Evolutionary conservation across 805 yeast genomes (phyloP).

Genomic region (Wickerhamiella siamensis): DNA sequence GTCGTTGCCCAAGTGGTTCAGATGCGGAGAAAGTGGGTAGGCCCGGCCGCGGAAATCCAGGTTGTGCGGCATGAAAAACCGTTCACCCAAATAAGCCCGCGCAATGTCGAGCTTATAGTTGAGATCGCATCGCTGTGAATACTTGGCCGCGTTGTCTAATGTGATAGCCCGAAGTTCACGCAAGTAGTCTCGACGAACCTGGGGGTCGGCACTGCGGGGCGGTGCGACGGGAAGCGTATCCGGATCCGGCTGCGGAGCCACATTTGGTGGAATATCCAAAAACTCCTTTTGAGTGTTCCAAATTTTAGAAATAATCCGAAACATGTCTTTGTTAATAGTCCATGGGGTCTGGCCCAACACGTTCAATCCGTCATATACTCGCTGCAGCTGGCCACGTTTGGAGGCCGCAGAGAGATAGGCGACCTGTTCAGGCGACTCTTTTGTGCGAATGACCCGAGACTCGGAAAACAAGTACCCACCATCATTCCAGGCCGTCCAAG

Average conservation of each 20-base stretch:
- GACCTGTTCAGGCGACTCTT: conserved; percentile 73
- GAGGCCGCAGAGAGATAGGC: conserved; percentile 84
- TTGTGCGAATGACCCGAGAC: conserved; percentile 54
- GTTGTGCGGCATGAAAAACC: conserved; percentile 47
- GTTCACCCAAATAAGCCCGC: conserved; percentile 64
- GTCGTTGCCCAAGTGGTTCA: conserved; percentile 50
- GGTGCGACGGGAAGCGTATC: conserved; percentile 45
- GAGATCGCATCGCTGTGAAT: conserved; percentile 85
- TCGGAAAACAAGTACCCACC: conserved; percentile 74
- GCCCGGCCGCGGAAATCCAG: conserved; percentile 54
- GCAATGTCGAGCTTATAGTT: conserved; percentile 93
- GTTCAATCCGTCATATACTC: conserved; percentile 67
- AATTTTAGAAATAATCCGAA: conserved; percentile 52
- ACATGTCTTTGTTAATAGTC: conserved; percentile 70
- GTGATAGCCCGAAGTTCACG: conserved; percentile 41
- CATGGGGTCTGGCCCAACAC: conserved; percentile 80
- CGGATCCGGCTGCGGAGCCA: conserved; percentile 25
- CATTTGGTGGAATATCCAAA: conserved; percentile 53
- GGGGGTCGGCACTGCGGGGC: conserved; percentile 53
- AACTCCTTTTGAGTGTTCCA: conserved; percentile 81
- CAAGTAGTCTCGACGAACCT: conserved; percentile 53
- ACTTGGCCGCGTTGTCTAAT: conserved; percentile 46
- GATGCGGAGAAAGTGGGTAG: conserved; percentile 48
- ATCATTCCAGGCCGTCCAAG: conserved; percentile 67
- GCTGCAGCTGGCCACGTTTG: conserved; percentile 45